phyloP scores from a whole-genome alignment of 768 basidiomycete genomes.

The Suillus ampliporus region DNA sequence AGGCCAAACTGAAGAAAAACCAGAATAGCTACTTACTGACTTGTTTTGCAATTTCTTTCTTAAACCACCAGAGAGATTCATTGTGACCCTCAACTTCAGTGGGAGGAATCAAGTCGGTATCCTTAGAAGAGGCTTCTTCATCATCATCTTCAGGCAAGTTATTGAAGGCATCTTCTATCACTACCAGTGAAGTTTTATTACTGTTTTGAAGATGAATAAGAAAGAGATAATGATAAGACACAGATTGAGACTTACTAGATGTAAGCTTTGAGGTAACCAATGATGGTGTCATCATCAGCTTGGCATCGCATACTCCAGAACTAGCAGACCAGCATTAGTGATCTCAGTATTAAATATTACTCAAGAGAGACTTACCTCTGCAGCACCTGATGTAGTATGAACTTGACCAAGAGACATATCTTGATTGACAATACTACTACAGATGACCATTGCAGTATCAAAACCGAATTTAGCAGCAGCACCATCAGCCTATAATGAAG shows the following conservation, averaged over 20 bases:
- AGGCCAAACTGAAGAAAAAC: background rate
- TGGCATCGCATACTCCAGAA: conserved; percentile 16
- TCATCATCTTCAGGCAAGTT: background rate
- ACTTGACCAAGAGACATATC: conserved; percentile 9
- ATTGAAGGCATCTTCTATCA: background rate
- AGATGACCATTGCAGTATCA: conserved; percentile 15
- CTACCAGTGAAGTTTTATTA: background rate
- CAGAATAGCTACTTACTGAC: background rate
- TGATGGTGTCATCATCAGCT: conserved; percentile 10
- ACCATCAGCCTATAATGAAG: conserved; percentile 4
- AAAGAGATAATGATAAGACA: background rate
- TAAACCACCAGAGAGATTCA: background rate
- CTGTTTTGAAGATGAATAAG: background rate
- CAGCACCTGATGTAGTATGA: conserved; percentile 10
- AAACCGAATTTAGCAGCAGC: conserved; percentile 14
- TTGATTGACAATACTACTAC: conserved; percentile 16
- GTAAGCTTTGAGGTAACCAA: conserved; percentile 18
- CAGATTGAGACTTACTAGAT: conserved; percentile 17
- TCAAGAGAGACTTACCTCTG: conserved; percentile 4
- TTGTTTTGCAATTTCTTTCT: background rate
- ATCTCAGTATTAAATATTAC: conserved; percentile 1
- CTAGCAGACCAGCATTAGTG: conserved; percentile 3
- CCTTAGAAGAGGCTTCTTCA: background rate
- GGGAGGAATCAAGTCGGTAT: background rate
- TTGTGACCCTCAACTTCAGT: background rate